A percentile compares a stretch with the other conserved stretches of the same genome.
Conservation (phyloP, 495 filamentous ascomycete species). For the Hypoxylon trugodes region DNA sequence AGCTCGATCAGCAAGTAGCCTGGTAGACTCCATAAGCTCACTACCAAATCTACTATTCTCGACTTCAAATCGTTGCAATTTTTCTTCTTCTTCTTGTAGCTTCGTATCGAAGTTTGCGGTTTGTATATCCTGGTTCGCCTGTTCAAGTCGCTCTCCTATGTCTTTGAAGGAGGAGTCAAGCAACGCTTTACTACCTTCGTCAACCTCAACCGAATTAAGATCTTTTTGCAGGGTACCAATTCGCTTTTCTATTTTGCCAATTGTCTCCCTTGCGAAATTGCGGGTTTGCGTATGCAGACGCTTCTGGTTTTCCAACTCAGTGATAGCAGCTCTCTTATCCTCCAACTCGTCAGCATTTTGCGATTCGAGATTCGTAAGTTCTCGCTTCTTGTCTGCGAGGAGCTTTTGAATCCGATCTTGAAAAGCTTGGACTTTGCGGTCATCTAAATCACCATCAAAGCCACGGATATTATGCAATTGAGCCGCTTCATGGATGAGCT, state of each 20-base stretch:
- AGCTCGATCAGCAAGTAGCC: slow-evolving; percentile 79
- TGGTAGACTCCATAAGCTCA: slow-evolving; percentile 82
- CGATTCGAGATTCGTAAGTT: slow-evolving; percentile 74
- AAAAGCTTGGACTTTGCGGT: slow-evolving; percentile 76
- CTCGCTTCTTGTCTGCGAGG: slow-evolving; percentile 76
- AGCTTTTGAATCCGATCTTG: slow-evolving; percentile 78
- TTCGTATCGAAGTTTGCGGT: slow-evolving; percentile 72
- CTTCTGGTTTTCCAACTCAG: slow-evolving; percentile 72
- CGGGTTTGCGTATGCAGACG: slow-evolving; percentile 75
- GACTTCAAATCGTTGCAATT: slow-evolving; percentile 72
- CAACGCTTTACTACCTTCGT: slow-evolving; percentile 81
- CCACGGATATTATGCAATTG: slow-evolving; percentile 83
- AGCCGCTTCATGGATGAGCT: slow-evolving; percentile 79
- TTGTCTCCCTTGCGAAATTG: slow-evolving; percentile 70
- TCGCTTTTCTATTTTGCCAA: slow-evolving; percentile 73
- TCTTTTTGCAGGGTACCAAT: slow-evolving; percentile 68
- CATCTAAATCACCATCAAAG: slow-evolving; percentile 80
- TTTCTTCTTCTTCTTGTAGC: slow-evolving; percentile 66
- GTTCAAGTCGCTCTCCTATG: slow-evolving; percentile 66
- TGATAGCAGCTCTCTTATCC: slow-evolving; percentile 69
- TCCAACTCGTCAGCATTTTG: slow-evolving; percentile 76
- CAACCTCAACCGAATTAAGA: slow-evolving; percentile 74
- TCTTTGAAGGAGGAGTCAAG: slow-evolving; percentile 78
- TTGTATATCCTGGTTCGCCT: slow-evolving; percentile 67
- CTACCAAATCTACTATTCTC: slow-evolving; percentile 70